Base-by-base conservation (phyloP, 805 yeast genomes). In the Candida stauntonica region DNA sequence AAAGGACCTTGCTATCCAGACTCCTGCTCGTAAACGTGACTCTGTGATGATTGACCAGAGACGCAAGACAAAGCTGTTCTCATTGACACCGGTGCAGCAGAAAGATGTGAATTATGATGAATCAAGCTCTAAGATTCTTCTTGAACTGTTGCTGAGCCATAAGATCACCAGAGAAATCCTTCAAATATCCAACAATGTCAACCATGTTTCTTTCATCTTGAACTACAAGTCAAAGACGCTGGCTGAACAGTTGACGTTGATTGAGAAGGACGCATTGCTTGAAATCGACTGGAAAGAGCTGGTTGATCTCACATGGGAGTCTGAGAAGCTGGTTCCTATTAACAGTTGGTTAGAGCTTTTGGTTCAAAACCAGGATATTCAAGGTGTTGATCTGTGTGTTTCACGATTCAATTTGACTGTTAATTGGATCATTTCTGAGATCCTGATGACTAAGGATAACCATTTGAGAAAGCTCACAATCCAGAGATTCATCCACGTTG, bases 251-350 rank as follows among this genome's bases (percentile, higher is more conserved):
- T 70, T 91, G 61, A 91, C 98, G 0, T 58, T 86, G 34, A 83
- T 91, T 46, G 99, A 93, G 59, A 70, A 79, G 37, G 98, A 93
- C 58, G 74, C 88, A 30, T 61, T 89, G 17, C 72, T 77, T 36
- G 96, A 87, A 52, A 73, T 93, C 28, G 97, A 91, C 58, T 91
- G 98, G 97, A 81, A 79, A 51, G 96, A 87, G 48, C 68, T 91
- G 31, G 70, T 89, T 30, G 89, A 86, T 45, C 63, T 85, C 45
- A 72, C 77, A 34, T 83, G 95, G 87, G 75, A 77, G 36, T 54
- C 57, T 2, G 73, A 74, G 42, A 76, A 78, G 26, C 59, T 83
- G 33, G 73, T 71, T 1, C 82, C 88, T 1, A 80, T 79, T 17
- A 79, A 77, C 46, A 85, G 93, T 52, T 93, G 99, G 99, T 63